Conservation (phyloP, 163 green algal genomes). For the Volvox carteri region DNA sequence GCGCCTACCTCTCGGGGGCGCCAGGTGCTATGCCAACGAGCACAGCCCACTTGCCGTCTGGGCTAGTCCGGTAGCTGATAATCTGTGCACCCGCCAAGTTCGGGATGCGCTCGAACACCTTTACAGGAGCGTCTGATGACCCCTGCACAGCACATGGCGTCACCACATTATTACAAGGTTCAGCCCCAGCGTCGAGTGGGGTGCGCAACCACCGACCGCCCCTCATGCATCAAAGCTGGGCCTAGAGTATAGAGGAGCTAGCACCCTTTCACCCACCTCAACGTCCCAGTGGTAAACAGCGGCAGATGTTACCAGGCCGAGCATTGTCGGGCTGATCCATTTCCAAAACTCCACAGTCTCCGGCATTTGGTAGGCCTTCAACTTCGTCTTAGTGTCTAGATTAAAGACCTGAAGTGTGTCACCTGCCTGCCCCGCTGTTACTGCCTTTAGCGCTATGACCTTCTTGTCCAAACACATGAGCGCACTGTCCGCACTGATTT, state of each 20-base stretch:
- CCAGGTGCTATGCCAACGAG: conserved; percentile 98
- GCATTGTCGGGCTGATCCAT: conserved; percentile 89
- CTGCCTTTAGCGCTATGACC: conserved; percentile 97
- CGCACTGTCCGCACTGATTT: conserved; percentile 97
- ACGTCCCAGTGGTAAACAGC: conserved; percentile 99
- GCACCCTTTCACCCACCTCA: conserved; percentile 75
- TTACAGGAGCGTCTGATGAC: conserved; percentile 84
- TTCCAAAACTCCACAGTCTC: conserved; percentile 99
- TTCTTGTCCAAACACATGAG: conserved; percentile 96
- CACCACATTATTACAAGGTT: background rate
- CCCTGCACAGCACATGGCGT: conserved; percentile 67
- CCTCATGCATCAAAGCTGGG: background rate
- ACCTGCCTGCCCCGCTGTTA: conserved; percentile 73
- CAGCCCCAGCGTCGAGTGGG: background rate
- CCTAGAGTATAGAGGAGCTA: background rate
- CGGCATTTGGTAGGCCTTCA: conserved; percentile 96
- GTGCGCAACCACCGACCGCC: no score
- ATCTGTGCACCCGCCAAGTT: conserved; percentile 98
- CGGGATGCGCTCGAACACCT: conserved; percentile 97
- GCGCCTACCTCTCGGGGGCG: conserved; percentile 83
- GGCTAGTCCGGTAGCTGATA: conserved; percentile 95
- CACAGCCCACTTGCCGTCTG: conserved; percentile 96
- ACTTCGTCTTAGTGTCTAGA: conserved; percentile 98
- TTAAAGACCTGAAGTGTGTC: conserved; percentile 97
- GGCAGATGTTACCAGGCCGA: conserved; percentile 96